A percentile compares a stretch with the other conserved stretches of the same genome.
These are phyloP conservation scores for Eutreptiella sp. DNA, from an alignment of 208 protist species.

Conservation along the genomic window DNA sequence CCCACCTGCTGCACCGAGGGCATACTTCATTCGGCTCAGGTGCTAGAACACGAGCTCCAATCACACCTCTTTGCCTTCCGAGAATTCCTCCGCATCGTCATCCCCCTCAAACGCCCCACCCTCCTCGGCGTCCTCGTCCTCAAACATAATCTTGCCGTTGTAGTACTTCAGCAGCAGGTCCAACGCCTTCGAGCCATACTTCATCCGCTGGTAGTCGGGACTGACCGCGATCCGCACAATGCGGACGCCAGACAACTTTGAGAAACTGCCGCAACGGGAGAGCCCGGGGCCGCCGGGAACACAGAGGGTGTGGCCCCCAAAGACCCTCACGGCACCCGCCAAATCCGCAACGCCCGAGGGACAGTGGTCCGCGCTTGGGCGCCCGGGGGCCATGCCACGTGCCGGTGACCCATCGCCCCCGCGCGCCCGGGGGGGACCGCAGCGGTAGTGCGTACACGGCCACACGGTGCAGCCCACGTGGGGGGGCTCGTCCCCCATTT, in stretches of 20 bases:
- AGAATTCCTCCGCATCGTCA: conserved; percentile 15
- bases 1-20: background rate
- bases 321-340: no score
- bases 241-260: conserved; percentile 86
- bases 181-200: conserved; percentile 92
- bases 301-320: no score
- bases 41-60: background rate
- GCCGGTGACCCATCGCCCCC: no score
- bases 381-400: no score
- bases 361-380: no score
- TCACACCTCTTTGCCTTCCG: conserved; percentile 14
- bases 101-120: conserved; percentile 17
- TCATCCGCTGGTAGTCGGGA: conserved; percentile 88
- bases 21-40: background rate
- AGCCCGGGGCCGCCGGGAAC: no score
- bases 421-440: no score
- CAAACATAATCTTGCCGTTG: conserved; percentile 70
- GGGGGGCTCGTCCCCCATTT: no score
- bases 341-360: no score
- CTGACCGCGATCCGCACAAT: conserved; percentile 98
- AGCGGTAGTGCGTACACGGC: no score
- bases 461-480: no score
- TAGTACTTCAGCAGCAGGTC: conserved; percentile 88
- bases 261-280: no score
- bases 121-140: conserved; percentile 7